Percentiles rank a stretch among this genome's conserved stretches.
Evolutionary conservation across 2,329 filamentous ascomycete genomes (phyloP).

Genomic region (Ophiostoma fasciatum): DNA sequence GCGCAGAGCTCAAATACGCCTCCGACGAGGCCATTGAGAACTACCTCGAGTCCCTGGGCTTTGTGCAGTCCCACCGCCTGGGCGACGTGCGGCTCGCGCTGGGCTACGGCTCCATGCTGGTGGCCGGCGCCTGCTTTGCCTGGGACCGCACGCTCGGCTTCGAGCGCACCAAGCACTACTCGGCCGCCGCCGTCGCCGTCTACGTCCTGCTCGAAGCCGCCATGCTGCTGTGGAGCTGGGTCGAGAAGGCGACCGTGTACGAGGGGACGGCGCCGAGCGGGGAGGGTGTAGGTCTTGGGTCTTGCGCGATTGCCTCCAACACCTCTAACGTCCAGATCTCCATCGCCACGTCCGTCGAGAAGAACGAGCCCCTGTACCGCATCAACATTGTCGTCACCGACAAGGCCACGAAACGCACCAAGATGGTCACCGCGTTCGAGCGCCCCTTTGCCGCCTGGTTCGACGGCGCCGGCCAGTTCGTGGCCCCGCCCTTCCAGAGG

Average conservation of each 20-base stretch:
- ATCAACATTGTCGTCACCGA: conserved; percentile 46
- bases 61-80: conserved; percentile 66
- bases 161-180: conserved; percentile 70
- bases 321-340: conserved; percentile 40
- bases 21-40: conserved; percentile 88
- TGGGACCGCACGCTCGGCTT: conserved; percentile 90
- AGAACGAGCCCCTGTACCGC: conserved; percentile 70
- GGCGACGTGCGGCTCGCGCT: conserved; percentile 70
- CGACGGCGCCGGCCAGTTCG: conserved; percentile 55
- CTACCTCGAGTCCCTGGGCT: conserved; percentile 80
- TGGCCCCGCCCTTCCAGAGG: conserved; percentile 62
- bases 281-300: conserved; percentile 6
- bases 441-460: conserved; percentile 65
- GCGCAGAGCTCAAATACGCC: conserved; percentile 82
- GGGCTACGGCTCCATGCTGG: conserved; percentile 67
- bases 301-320: not conserved
- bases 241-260: conserved; percentile 75
- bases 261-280: conserved; percentile 53
- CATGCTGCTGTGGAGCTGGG: conserved; percentile 70
- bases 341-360: conserved; percentile 58
- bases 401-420: no score
- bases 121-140: conserved; percentile 72
- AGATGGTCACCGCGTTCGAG: no score
- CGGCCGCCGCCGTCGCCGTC: conserved; percentile 58
- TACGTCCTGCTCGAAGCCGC: conserved; percentile 69